phyloP scores from a whole-genome alignment of 352 stramenopile species.

The Pythium utonaiense region DNA sequence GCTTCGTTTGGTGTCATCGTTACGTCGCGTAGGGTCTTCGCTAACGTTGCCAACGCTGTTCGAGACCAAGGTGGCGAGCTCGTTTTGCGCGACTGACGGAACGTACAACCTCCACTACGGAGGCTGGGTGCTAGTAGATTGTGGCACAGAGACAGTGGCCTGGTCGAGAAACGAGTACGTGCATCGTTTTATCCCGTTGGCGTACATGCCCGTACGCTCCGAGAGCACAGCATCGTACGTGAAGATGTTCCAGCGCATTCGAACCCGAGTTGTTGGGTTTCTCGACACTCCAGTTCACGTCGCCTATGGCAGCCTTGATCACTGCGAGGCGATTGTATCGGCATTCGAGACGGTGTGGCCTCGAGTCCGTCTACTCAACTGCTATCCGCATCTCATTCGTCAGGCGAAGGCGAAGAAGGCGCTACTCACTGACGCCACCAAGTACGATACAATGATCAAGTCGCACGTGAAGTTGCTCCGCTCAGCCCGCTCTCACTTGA shows the following conservation, averaged over 20 bases:
- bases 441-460: background rate
- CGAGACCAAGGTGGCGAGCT: background rate
- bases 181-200: constrained; percentile 13
- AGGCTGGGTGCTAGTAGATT: constrained; percentile 4
- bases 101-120: constrained; percentile 13
- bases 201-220: constrained; percentile 2
- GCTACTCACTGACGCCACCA: background rate
- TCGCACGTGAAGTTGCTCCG: background rate
- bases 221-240: background rate
- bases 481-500: background rate
- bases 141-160: background rate
- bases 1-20: constrained; percentile 4
- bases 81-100: constrained; percentile 1
- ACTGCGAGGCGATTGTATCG: constrained; percentile 7
- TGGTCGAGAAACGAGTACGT: background rate
- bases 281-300: background rate
- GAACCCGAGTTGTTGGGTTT: background rate
- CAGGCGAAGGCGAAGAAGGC: background rate
- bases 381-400: background rate
- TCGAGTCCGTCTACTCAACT: background rate
- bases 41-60: background rate
- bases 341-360: constrained; percentile 3
- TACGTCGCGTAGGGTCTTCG: constrained; percentile 2
- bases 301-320: constrained; percentile 1
- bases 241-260: background rate